Evolutionary conservation across 345 rosid genomes (phyloP).

Genomic region (Eucalyptus shirleyi): DNA sequence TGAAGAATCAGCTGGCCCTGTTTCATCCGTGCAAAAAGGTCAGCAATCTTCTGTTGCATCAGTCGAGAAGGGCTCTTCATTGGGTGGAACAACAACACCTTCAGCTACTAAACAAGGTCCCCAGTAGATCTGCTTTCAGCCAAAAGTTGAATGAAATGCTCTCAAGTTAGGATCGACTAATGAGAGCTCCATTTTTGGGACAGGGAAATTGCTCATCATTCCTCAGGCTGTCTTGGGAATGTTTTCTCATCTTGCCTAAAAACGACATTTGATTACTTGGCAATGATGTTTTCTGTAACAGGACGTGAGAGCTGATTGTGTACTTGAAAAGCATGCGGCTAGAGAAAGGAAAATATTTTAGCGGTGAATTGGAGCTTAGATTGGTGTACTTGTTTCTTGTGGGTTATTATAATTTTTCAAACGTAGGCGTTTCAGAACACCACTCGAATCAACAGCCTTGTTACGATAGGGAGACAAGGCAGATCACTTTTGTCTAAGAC

Average conservation of each 20-base stretch:
- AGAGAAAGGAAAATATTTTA: background rate
- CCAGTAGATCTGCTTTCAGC: background rate
- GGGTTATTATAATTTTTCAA: background rate
- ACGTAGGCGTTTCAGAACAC: background rate
- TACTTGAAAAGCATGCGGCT: background rate
- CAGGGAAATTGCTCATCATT: background rate
- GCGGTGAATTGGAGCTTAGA: background rate
- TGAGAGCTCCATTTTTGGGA: background rate
- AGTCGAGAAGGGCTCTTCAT: conserved; percentile 11
- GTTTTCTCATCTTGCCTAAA: background rate
- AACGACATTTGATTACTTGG: background rate
- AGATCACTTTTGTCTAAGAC: background rate
- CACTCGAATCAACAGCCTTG: background rate
- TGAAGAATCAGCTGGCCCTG: conserved; percentile 29
- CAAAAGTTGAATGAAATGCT: background rate
- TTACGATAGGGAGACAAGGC: background rate
- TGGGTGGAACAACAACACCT: background rate
- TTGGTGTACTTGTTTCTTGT: background rate
- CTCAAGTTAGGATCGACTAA: background rate
- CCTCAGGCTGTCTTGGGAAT: background rate
- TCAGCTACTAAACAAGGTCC: background rate
- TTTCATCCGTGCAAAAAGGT: conserved; percentile 17
- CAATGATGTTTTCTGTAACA: background rate
- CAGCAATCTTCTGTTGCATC: conserved; percentile 11
- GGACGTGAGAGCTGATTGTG: background rate